Evolutionary conservation across 2,329 filamentous ascomycete species (phyloP).

Genomic region (Didymella arachidicola): DNA sequence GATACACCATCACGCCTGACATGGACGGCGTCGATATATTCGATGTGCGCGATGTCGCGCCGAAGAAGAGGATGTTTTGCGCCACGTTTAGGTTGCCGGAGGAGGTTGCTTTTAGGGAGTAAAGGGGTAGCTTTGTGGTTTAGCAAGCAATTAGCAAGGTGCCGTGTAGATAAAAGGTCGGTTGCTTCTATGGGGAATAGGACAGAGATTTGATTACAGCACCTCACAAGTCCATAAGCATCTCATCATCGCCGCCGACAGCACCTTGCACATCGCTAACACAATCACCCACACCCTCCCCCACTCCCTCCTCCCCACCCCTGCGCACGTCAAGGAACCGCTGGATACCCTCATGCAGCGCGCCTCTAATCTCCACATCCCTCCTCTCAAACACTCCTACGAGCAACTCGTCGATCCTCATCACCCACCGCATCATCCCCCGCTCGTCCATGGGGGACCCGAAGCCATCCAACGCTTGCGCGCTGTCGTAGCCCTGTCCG

Average conservation of each 20-base stretch:
- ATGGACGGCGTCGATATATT: conserved; percentile 65
- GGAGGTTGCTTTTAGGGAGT: conserved; percentile 78
- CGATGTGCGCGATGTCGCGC: conserved; percentile 85
- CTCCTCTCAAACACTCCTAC: conserved; percentile 16
- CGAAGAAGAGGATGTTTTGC: conserved; percentile 96
- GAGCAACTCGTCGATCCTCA: conserved; percentile 26
- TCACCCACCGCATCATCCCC: conserved; percentile 27
- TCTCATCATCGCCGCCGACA: conserved; percentile 32
- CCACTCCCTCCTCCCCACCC: not conserved
- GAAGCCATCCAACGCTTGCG: conserved; percentile 25
- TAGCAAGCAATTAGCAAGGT: too few species aligned
- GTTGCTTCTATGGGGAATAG: too few species aligned
- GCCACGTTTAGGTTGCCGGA: conserved; percentile 86
- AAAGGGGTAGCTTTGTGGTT: too few species aligned
- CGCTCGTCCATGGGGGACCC: conserved; percentile 3
- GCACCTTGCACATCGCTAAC: not conserved
- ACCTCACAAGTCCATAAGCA: conserved; percentile 35
- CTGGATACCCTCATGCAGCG: conserved; percentile 29
- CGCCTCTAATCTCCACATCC: conserved; percentile 16
- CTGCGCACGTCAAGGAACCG: conserved; percentile 10
- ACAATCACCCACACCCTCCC: not conserved
- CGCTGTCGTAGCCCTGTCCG: conserved; percentile 28
- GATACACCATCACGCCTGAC: conserved; percentile 64
- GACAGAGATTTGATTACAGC: too few species aligned
- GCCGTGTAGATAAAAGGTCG: too few species aligned